A percentile compares a stretch with the other conserved stretches of the same genome.
phyloP scores from a whole-genome alignment of 352 stramenopile genomes.

The Phytophthora podocarpi region DNA sequence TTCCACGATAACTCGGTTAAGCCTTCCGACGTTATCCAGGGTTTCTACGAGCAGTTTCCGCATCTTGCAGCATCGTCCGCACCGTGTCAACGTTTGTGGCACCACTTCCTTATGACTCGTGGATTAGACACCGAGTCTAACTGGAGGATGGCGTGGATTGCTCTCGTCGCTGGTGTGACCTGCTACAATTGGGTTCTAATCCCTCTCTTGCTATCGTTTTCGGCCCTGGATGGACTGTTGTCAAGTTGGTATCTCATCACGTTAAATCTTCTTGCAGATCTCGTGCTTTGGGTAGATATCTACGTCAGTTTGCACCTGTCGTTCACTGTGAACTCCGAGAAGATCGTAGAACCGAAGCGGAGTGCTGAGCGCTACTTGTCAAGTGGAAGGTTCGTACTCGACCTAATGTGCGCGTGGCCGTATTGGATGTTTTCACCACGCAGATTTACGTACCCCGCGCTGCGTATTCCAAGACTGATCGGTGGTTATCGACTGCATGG shows the following conservation, averaged over 20 bases:
- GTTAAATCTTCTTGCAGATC: slow-evolving; percentile 39
- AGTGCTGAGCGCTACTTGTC: slow-evolving; percentile 45
- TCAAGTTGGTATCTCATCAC: slow-evolving; percentile 32
- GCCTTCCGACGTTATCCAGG: slow-evolving; percentile 49
- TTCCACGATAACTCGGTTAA: slow-evolving; percentile 37
- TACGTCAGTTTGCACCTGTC: slow-evolving; percentile 58
- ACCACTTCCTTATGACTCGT: slow-evolving; percentile 27
- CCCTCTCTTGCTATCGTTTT: slow-evolving; percentile 56
- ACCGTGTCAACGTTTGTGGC: slow-evolving; percentile 39
- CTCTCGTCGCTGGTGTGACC: slow-evolving; percentile 40
- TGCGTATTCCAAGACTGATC: slow-evolving; percentile 42
- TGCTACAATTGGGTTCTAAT: slow-evolving; percentile 66
- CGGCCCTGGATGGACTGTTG: slow-evolving; percentile 32
- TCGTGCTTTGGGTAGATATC: slow-evolving; percentile 51
- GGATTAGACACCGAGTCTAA: slow-evolving; percentile 50
- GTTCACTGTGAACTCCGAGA: slow-evolving; percentile 54
- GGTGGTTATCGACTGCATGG: slow-evolving; percentile 43
- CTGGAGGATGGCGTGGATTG: slow-evolving; percentile 51
- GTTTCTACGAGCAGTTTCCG: slow-evolving; percentile 59
- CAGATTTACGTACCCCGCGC: slow-evolving; percentile 9
- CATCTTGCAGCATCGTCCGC: slow-evolving; percentile 24
- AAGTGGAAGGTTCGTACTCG: slow-evolving; percentile 40
- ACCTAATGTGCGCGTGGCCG: slow-evolving; percentile 40
- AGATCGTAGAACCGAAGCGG: slow-evolving; percentile 41
- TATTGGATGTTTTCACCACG: slow-evolving; percentile 42